Conservation (phyloP, 2,329 filamentous ascomycete genomes). For the Fusarium irregulare region DNA sequence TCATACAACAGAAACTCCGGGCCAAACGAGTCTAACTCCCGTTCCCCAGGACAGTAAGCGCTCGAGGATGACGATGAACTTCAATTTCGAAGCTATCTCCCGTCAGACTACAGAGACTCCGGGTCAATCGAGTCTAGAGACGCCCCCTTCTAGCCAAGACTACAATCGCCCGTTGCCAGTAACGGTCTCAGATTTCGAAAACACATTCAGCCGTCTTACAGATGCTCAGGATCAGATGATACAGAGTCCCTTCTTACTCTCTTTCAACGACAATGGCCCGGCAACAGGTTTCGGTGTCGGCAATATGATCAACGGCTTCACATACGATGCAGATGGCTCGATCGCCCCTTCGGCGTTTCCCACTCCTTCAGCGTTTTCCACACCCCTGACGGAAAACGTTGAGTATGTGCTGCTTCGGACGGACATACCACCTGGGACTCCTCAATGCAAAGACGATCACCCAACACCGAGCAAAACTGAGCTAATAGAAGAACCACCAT, state of each 20-base stretch:
- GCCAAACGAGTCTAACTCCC: not conserved
- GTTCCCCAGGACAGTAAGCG: too few species aligned
- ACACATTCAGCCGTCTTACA: not conserved
- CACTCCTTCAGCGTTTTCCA: not conserved
- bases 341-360: not conserved
- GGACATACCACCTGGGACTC: not conserved
- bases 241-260: not conserved
- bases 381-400: not conserved
- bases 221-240: not conserved
- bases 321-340: not conserved
- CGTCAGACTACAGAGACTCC: not conserved
- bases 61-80: not conserved
- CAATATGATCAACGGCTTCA: not conserved
- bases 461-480: conserved; percentile 1
- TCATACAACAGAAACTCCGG: not conserved
- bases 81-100: not conserved
- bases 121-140: not conserved
- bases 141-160: not conserved
- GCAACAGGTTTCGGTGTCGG: not conserved
- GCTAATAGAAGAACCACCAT: conserved; percentile 17
- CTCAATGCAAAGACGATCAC: not conserved
- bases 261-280: not conserved
- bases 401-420: not conserved
- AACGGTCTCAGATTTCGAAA: not conserved
- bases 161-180: not conserved